Evolutionary conservation across 1,284 basidiomycete species (phyloP).

Genomic region (Stereum hirsutum): DNA sequence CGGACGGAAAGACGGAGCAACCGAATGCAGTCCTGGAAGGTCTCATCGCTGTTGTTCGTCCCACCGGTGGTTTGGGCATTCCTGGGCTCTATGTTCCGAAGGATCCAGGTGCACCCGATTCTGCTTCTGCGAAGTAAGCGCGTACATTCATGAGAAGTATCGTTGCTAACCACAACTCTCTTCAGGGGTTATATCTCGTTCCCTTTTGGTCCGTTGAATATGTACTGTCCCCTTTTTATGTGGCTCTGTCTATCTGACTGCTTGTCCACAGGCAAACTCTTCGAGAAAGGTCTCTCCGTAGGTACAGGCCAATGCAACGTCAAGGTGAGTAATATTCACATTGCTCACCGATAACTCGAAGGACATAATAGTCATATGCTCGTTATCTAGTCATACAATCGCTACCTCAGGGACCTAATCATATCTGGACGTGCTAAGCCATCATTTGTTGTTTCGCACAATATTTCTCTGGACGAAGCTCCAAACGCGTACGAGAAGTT

Average conservation of each 20-base stretch:
- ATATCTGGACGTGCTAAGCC: conserved; percentile 40
- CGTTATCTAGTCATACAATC: conserved; percentile 31
- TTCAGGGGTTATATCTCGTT: conserved; percentile 37
- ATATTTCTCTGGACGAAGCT: conserved; percentile 34
- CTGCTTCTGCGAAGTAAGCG: conserved; percentile 35
- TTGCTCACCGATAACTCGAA: too few species aligned
- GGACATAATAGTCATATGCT: background rate
- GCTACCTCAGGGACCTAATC: conserved; percentile 42
- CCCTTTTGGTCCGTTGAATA: conserved; percentile 37
- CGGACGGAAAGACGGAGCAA: conserved; percentile 41
- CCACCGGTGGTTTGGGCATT: conserved; percentile 43
- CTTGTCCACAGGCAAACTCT: conserved; percentile 28
- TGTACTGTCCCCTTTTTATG: too few species aligned
- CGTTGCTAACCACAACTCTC: background rate
- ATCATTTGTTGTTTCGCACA: conserved; percentile 42
- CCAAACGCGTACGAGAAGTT: conserved; percentile 40
- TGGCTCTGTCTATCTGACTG: background rate
- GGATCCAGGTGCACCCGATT: conserved; percentile 43
- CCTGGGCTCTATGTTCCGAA: conserved; percentile 42
- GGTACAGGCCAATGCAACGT: conserved; percentile 49
- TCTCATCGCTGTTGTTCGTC: conserved; percentile 39
- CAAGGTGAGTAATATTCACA: conserved; percentile 32
- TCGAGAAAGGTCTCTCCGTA: conserved; percentile 40
- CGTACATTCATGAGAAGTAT: background rate
- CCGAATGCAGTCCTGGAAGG: conserved; percentile 40